These are phyloP conservation scores for Fomitopsis betulina DNA, from an alignment of 1,284 basidiomycete genomes.

Conservation along the genomic window DNA sequence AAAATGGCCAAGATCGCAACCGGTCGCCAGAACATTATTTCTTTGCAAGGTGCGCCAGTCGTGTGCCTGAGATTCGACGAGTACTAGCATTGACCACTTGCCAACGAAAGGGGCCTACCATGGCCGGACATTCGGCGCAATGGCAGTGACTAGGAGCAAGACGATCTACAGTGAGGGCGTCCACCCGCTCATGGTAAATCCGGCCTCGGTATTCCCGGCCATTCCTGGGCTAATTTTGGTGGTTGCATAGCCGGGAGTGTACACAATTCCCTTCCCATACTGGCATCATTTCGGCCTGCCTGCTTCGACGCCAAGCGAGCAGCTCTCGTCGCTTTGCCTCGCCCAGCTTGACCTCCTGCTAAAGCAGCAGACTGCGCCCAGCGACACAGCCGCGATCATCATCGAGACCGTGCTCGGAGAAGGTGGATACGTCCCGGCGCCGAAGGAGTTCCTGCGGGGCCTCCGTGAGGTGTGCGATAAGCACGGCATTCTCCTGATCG, in stretches of 20 bases:
- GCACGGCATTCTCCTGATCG: constrained; percentile 77
- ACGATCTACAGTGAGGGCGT: constrained; percentile 83
- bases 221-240: constrained; percentile 1
- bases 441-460: constrained; percentile 75
- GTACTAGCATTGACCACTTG: neutral
- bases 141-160: constrained; percentile 88
- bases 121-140: constrained; percentile 83
- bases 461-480: constrained; percentile 84
- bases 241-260: constrained; percentile 70
- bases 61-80: neutral
- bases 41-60: constrained; percentile 69
- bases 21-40: constrained; percentile 82
- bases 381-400: constrained; percentile 89
- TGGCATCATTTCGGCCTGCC: constrained; percentile 84
- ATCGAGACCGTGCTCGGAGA: constrained; percentile 93
- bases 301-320: constrained; percentile 56
- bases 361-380: constrained; percentile 79
- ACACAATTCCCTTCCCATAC: constrained; percentile 83
- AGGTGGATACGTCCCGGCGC: constrained; percentile 92
- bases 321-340: constrained; percentile 66
- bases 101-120: constrained; percentile 66
- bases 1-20: constrained; percentile 81
- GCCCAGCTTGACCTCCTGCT: constrained; percentile 85
- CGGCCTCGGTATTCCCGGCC: neutral
- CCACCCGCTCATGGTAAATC: constrained; percentile 75